Conservation (phyloP, 2,329 filamentous ascomycete species). For the Verticillium klebahnii region DNA sequence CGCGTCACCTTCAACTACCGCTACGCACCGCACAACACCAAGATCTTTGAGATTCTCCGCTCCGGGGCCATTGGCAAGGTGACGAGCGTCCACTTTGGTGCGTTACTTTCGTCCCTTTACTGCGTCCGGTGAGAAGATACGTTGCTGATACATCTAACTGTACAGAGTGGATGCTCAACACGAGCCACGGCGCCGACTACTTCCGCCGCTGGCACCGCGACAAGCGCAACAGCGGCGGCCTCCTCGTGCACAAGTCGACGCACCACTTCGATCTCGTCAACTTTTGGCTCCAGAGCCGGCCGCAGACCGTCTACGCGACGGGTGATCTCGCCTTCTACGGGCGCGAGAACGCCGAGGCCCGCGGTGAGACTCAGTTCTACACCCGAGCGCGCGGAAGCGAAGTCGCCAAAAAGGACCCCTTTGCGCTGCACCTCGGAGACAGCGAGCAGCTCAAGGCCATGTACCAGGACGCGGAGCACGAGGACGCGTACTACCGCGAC, state of each 20-base stretch:
- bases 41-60: conserved; percentile 36
- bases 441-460: conserved; percentile 51
- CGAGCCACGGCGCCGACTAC: conserved; percentile 43
- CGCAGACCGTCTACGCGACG: conserved; percentile 37
- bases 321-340: conserved; percentile 45
- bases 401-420: conserved; percentile 48
- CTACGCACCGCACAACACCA: conserved; percentile 48
- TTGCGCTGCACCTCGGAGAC: conserved; percentile 50
- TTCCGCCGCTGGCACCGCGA: conserved; percentile 47
- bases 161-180: conserved; percentile 44
- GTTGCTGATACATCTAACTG: background rate
- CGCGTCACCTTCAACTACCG: conserved; percentile 47
- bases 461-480: conserved; percentile 59
- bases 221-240: conserved; percentile 40
- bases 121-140: no score
- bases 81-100: conserved; percentile 36
- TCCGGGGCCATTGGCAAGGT: conserved; percentile 40
- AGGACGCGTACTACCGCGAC: conserved; percentile 58
- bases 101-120: no score
- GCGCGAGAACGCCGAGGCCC: conserved; percentile 40
- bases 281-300: conserved; percentile 40
- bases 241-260: conserved; percentile 45
- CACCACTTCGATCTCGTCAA: conserved; percentile 49
- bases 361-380: conserved; percentile 46
- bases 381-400: conserved; percentile 44